phyloP scores from a whole-genome alignment of 2,329 filamentous ascomycete genomes.

The Rutstroemia sp. region DNA sequence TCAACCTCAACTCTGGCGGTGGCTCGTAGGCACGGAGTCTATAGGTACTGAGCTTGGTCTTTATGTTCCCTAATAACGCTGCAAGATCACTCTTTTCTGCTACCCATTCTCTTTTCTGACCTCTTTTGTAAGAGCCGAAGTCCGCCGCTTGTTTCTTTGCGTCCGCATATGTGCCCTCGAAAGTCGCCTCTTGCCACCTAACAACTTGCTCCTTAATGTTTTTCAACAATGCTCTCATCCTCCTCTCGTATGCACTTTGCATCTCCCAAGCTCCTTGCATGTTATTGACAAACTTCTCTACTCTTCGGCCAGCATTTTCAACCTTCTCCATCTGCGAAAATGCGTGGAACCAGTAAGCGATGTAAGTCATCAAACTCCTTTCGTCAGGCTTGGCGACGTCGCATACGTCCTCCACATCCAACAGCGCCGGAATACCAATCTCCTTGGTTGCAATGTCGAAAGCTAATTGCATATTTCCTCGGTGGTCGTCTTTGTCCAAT shows the following conservation, averaged over 20 bases:
- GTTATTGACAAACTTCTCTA: constrained; percentile 97
- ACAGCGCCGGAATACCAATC: constrained; percentile 90
- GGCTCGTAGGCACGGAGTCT: constrained; percentile 85
- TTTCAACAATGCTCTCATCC: constrained; percentile 76
- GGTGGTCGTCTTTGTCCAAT: constrained; percentile 88
- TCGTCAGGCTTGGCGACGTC: constrained; percentile 96
- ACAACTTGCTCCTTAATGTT: constrained; percentile 67
- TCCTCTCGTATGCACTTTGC: constrained; percentile 90
- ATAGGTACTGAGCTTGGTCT: constrained; percentile 96
- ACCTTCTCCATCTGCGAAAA: constrained; percentile 99
- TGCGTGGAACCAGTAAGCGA: constrained; percentile 99
- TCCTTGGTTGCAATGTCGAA: constrained; percentile 95
- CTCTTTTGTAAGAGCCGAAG: constrained; percentile 85
- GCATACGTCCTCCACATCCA: constrained; percentile 97
- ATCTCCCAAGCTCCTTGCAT: constrained; percentile 99
- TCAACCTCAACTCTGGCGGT: constrained; percentile 72
- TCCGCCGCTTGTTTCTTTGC: constrained; percentile 78
- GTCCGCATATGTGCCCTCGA: constrained; percentile 87
- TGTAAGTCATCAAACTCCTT: constrained; percentile 97
- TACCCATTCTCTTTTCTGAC: constrained; percentile 89
- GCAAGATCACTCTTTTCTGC: constrained; percentile 95
- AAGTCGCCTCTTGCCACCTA: constrained; percentile 70
- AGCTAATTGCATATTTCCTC: constrained; percentile 94
- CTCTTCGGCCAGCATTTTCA: constrained; percentile 89
- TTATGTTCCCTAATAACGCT: constrained; percentile 92